Evolutionary conservation across 176 grass and related monocot genomes (phyloP).

Genomic region (Oryza nivara): DNA sequence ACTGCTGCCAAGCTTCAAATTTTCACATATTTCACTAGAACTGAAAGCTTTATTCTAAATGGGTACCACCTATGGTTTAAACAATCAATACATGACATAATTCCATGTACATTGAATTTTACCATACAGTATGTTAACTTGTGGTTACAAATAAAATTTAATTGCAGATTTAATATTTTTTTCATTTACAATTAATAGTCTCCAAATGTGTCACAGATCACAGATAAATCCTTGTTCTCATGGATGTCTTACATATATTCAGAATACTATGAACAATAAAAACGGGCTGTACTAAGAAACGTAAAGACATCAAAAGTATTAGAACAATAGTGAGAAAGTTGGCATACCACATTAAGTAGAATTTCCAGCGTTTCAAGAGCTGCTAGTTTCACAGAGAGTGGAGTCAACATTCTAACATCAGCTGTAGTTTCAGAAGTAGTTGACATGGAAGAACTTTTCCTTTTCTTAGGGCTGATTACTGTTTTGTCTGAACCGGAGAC

Average conservation of each 20-base stretch:
- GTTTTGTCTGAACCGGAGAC: conserved; percentile 39
- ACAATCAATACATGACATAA: neutral
- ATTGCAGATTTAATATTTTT: neutral
- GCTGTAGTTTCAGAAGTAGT: conserved; percentile 32
- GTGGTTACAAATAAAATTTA: too few relatives aligned
- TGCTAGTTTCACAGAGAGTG: conserved; percentile 74
- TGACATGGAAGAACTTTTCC: conserved; percentile 41
- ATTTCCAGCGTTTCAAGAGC: conserved; percentile 77
- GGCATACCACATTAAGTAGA: conserved; percentile 79
- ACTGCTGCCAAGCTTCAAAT: too few relatives aligned
- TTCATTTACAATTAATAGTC: neutral
- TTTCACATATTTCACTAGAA: neutral
- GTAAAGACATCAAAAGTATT: neutral
- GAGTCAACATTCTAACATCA: conserved; percentile 37
- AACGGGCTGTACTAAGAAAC: conserved; percentile 3
- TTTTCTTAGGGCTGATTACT: conserved; percentile 49
- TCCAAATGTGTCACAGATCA: neutral
- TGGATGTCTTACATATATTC: neutral
- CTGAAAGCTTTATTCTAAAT: neutral
- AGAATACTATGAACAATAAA: conserved; percentile 3
- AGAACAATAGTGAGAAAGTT: neutral
- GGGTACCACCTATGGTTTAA: neutral
- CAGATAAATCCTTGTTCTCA: neutral
- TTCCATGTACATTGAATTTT: neutral
- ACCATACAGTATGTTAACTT: neutral